phyloP scores from a whole-genome alignment of 2,329 filamentous ascomycete genomes.

The Colletotrichum sp. region DNA sequence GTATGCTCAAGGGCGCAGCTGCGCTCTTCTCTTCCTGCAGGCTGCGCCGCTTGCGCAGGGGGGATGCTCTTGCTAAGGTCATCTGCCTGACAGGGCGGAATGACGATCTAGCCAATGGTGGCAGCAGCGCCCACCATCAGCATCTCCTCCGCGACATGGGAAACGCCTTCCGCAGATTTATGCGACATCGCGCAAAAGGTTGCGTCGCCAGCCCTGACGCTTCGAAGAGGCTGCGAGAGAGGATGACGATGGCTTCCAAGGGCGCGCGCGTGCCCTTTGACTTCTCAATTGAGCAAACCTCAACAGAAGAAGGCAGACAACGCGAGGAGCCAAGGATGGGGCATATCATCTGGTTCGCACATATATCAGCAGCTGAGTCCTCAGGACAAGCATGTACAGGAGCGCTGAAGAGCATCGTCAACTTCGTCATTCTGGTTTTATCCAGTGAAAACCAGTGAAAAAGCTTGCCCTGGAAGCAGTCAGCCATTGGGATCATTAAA shows the following conservation, averaged over 20 bases:
- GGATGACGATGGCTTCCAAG: background rate
- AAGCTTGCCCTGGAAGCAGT: background rate
- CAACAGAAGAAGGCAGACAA: background rate
- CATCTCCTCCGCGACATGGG: background rate
- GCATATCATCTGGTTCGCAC: background rate
- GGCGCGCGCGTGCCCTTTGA: constrained; percentile 10
- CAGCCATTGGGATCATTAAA: background rate
- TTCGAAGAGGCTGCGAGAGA: background rate
- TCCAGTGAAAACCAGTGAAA: background rate
- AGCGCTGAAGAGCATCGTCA: background rate
- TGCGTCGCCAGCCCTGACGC: background rate
- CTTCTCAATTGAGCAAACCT: background rate
- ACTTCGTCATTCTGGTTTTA: background rate
- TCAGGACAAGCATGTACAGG: background rate
- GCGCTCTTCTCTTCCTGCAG: constrained; percentile 5
- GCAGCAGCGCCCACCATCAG: background rate
- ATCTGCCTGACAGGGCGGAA: background rate
- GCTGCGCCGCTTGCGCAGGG: constrained; percentile 3
- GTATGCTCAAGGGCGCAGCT: constrained; percentile 1
- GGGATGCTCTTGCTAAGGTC: background rate
- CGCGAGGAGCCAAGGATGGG: background rate
- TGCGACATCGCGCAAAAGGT: background rate
- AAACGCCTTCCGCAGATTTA: background rate
- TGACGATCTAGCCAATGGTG: background rate
- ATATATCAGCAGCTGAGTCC: background rate